Evolutionary conservation across 371 early-diverging fungal species (phyloP).

Genomic region (Mortierella sp.): DNA sequence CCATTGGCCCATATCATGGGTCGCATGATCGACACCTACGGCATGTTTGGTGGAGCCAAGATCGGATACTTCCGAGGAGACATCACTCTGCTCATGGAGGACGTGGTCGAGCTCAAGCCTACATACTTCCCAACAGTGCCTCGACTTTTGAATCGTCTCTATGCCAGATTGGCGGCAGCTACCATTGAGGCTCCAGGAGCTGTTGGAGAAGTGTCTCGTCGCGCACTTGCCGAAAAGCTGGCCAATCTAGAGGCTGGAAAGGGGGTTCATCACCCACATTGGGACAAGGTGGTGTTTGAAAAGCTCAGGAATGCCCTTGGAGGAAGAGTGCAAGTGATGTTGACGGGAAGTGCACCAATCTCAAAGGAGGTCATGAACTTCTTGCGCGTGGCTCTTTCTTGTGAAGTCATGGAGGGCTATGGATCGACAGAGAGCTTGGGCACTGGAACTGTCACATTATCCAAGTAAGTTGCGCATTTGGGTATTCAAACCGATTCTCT

Average conservation of each 20-base stretch:
- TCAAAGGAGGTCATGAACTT: slow-evolving; percentile 77
- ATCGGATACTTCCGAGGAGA: slow-evolving; percentile 92
- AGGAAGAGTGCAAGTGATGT: slow-evolving; percentile 71
- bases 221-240: slow-evolving; percentile 63
- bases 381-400: slow-evolving; percentile 75
- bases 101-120: slow-evolving; percentile 84
- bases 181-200: slow-evolving; percentile 79
- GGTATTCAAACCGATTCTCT: no score
- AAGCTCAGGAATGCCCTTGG: slow-evolving; percentile 80
- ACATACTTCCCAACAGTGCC: slow-evolving; percentile 92
- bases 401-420: slow-evolving; percentile 78
- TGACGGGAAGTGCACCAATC: slow-evolving; percentile 82
- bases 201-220: slow-evolving; percentile 70
- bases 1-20: slow-evolving; percentile 97
- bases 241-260: slow-evolving; percentile 62
- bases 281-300: slow-evolving; percentile 85
- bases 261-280: slow-evolving; percentile 66
- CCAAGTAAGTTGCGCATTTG: slow-evolving; percentile 15
- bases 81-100: slow-evolving; percentile 80
- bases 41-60: slow-evolving; percentile 63
- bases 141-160: slow-evolving; percentile 91
- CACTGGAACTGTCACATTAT: slow-evolving; percentile 56
- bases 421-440: slow-evolving; percentile 90
- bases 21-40: slow-evolving; percentile 59
- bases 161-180: slow-evolving; percentile 78